phyloP scores from a whole-genome alignment of 2,329 filamentous ascomycete genomes.

The Chrysosphaeria jannelii region DNA sequence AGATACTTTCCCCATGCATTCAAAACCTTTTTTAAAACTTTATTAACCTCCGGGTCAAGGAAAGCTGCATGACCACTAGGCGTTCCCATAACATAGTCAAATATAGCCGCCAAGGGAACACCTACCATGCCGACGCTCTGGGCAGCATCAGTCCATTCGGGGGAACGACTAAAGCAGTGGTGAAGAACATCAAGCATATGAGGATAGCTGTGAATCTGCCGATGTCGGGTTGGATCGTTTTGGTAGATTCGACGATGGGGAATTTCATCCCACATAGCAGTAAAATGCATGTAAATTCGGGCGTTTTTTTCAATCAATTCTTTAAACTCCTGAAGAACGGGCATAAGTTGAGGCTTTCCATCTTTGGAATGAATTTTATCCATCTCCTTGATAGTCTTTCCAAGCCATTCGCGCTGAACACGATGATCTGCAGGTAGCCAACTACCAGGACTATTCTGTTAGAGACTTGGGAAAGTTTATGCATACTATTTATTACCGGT shows the following conservation, averaged over 20 bases:
- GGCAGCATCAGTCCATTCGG: constrained; percentile 21
- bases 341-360: too few relatives aligned
- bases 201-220: constrained; percentile 31
- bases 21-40: constrained; percentile 20
- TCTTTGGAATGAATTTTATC: too few relatives aligned
- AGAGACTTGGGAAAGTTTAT: too few relatives aligned
- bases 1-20: constrained; percentile 26
- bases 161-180: constrained; percentile 19
- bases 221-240: constrained; percentile 27
- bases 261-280: constrained; percentile 37
- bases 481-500: too few relatives aligned
- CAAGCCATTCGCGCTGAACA: constrained; percentile 31
- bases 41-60: constrained; percentile 22
- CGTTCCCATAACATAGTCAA: constrained; percentile 26
- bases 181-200: constrained; percentile 39
- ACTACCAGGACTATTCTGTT: constrained; percentile 18
- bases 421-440: constrained; percentile 36
- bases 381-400: constrained; percentile 20
- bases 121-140: constrained; percentile 20
- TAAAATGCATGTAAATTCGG: constrained; percentile 34
- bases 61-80: constrained; percentile 22
- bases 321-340: constrained; percentile 32
- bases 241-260: constrained; percentile 27
- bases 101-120: constrained; percentile 20
- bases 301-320: constrained; percentile 31